A percentile compares a stretch with the other conserved stretches of the same genome.
phyloP scores from a whole-genome alignment of 805 yeast species.

The Dipodascus geniculatus region DNA sequence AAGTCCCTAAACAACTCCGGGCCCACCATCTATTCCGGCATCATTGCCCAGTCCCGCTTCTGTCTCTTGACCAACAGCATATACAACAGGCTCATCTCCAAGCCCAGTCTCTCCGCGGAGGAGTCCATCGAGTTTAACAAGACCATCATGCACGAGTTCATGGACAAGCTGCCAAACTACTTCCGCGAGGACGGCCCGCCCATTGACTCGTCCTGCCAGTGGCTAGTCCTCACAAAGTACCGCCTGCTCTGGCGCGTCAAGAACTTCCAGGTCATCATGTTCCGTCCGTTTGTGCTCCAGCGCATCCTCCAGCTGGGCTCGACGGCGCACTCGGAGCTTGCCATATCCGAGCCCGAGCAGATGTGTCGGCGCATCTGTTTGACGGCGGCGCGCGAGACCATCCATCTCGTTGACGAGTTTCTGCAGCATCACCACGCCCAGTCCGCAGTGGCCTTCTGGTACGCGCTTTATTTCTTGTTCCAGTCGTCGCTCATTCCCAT shows the following conservation, averaged over 20 bases:
- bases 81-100: conserved; percentile 36
- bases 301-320: conserved; percentile 27
- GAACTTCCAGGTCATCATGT: conserved; percentile 41
- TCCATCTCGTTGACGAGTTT: conserved; percentile 32
- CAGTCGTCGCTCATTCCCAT: conserved; percentile 52
- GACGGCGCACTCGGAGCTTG: conserved; percentile 6
- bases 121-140: conserved; percentile 41
- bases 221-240: conserved; percentile 44
- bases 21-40: conserved; percentile 49
- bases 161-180: conserved; percentile 34
- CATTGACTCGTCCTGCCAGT: conserved; percentile 27
- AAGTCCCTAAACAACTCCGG: conserved; percentile 6
- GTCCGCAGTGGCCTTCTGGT: conserved; percentile 47
- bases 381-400: conserved; percentile 40
- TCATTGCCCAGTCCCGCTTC: conserved; percentile 43
- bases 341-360: conserved; percentile 30
- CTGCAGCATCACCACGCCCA: conserved; percentile 16
- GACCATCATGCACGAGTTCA: conserved; percentile 30
- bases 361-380: conserved; percentile 38
- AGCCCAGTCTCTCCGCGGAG: conserved; percentile 35
- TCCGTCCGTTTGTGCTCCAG: conserved; percentile 48
- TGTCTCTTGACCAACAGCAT: conserved; percentile 37
- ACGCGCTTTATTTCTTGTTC: conserved; percentile 49
- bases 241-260: conserved; percentile 48
- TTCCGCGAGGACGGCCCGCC: conserved; percentile 30